phyloP scores from a whole-genome alignment of 2,329 filamentous ascomycete species.

The Phaeosphaeriaceae sp. region DNA sequence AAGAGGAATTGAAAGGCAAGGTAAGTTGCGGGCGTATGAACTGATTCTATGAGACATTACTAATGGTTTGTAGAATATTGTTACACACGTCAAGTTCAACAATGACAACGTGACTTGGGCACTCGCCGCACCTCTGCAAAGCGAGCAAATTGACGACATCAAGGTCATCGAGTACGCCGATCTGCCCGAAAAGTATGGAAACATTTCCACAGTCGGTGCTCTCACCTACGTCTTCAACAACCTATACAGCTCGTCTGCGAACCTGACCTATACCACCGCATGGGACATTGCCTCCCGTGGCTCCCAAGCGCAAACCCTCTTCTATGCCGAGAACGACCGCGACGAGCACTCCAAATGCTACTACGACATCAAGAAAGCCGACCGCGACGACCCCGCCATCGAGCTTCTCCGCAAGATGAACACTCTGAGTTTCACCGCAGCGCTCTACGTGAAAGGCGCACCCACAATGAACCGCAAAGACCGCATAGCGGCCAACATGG shows the following conservation, averaged over 20 bases:
- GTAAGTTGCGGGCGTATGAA: too few species aligned
- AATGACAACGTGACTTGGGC: conserved; percentile 12
- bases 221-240: conserved; percentile 29
- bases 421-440: conserved; percentile 25
- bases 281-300: conserved; percentile 27
- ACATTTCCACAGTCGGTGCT: conserved; percentile 26
- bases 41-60: too few species aligned
- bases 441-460: conserved; percentile 22
- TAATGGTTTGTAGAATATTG: too few species aligned
- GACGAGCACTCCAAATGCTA: conserved; percentile 18
- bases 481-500: conserved; percentile 10
- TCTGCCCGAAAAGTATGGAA: conserved; percentile 15
- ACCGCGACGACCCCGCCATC: conserved; percentile 27
- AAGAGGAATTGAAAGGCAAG: conserved; percentile 24
- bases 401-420: conserved; percentile 32
- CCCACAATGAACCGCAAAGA: conserved; percentile 5
- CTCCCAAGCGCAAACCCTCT: conserved; percentile 21
- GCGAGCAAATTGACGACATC: conserved; percentile 21
- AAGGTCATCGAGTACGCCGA: conserved; percentile 21
- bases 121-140: conserved; percentile 9
- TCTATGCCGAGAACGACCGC: conserved; percentile 20
- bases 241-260: conserved; percentile 23
- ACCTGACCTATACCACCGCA: conserved; percentile 16
- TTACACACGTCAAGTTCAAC: conserved; percentile 32
- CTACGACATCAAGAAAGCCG: conserved; percentile 21